These are phyloP conservation scores for Salvia miltiorrhiza DNA, from an alignment of 257 asterid species.

Conservation along the genomic window DNA sequence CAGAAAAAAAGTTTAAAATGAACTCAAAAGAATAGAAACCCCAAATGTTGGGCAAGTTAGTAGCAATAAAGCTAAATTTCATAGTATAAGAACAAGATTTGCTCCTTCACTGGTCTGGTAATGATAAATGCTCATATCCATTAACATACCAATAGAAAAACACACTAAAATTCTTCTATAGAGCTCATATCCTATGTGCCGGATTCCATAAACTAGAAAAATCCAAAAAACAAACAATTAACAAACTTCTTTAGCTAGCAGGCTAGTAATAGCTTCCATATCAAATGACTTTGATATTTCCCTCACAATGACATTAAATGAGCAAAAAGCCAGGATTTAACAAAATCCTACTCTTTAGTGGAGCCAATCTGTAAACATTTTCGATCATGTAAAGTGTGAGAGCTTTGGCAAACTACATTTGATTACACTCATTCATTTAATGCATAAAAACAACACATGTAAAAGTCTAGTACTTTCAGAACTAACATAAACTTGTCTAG, in stretches of 20 bases:
- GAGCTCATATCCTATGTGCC: background rate
- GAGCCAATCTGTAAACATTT: background rate
- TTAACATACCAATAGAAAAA: background rate
- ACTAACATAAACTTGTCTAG: background rate
- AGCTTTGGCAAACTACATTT: background rate
- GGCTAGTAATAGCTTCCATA: background rate
- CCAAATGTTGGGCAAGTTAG: background rate
- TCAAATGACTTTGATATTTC: background rate
- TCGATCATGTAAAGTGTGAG: background rate
- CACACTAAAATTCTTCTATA: background rate
- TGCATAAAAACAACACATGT: background rate
- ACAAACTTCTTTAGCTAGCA: no score
- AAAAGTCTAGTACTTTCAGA: background rate
- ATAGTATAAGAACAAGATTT: background rate
- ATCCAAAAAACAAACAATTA: no score
- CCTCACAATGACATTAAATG: background rate
- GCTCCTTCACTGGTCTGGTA: slow-evolving; percentile 49
- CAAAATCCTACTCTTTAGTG: background rate
- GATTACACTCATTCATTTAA: background rate
- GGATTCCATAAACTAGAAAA: background rate
- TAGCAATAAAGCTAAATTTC: background rate
- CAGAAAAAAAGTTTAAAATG: background rate
- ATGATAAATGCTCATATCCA: background rate
- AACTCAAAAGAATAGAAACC: background rate
- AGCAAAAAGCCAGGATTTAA: background rate